Evolutionary conservation across 2,329 filamentous ascomycete genomes (phyloP).

Genomic region (Botryotinia convoluta): DNA sequence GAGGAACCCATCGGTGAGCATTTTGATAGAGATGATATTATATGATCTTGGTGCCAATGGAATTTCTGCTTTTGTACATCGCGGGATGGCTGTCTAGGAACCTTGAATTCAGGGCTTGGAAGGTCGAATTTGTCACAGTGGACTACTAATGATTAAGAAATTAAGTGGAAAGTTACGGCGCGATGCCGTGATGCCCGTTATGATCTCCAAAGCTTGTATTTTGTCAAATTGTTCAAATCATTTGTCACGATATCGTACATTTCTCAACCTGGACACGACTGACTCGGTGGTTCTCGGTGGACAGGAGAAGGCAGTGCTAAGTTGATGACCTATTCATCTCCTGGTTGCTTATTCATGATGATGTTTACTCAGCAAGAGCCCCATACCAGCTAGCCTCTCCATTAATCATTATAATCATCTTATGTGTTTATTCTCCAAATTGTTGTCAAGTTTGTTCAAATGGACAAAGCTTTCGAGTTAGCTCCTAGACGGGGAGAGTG

Average conservation of each 20-base stretch:
- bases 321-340: conserved; percentile 9
- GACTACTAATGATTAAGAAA: not conserved
- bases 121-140: not conserved
- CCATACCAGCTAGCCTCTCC: not conserved
- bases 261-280: not conserved
- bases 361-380: conserved; percentile 12
- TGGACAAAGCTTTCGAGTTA: not conserved
- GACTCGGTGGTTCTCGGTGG: conserved; percentile 2
- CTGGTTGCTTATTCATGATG: conserved; percentile 5
- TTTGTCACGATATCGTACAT: not conserved
- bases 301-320: conserved; percentile 2
- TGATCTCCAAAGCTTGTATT: not conserved
- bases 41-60: not conserved
- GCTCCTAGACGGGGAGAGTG: too few species aligned
- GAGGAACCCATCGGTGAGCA: conserved; percentile 1
- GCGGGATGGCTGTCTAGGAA: not conserved
- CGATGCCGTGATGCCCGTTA: not conserved
- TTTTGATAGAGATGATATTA: not conserved
- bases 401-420: not conserved
- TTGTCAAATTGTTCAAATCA: not conserved
- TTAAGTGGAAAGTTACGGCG: not conserved
- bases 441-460: not conserved
- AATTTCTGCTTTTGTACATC: not conserved
- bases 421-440: not conserved
- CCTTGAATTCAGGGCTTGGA: not conserved